Percentiles rank a stretch among this genome's conserved stretches.
phyloP scores from a whole-genome alignment of 1,139 yeast species.

The Blastobotrys persicus region DNA sequence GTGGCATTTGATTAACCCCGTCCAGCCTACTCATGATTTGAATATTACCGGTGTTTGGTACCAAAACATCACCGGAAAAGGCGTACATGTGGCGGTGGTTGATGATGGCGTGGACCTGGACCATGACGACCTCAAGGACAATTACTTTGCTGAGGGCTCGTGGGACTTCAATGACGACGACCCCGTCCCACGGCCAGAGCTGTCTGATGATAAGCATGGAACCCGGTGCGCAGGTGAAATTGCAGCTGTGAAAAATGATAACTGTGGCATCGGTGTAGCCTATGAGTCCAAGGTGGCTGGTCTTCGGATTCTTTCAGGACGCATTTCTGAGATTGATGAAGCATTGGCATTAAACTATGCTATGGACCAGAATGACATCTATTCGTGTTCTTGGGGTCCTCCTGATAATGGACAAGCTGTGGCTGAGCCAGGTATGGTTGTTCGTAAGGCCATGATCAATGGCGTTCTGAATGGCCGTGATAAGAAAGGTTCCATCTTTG shows the following conservation, averaged over 20 bases:
- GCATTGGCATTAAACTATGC: constrained; percentile 84
- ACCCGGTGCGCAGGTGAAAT: constrained; percentile 98
- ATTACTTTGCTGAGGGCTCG: constrained; percentile 70
- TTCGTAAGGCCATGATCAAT: constrained; percentile 74
- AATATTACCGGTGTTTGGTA: constrained; percentile 87
- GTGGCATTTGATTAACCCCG: constrained; percentile 84
- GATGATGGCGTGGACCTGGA: constrained; percentile 94
- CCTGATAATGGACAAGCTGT: constrained; percentile 86
- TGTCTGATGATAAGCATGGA: constrained; percentile 89
- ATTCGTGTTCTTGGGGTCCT: constrained; percentile 99
- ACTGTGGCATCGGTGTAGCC: constrained; percentile 95
- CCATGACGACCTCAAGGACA: constrained; percentile 65
- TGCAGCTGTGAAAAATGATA: constrained; percentile 77
- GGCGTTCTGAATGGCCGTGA: constrained; percentile 85
- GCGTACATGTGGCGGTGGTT: constrained; percentile 62
- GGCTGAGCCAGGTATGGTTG: constrained; percentile 78
- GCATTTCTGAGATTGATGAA: constrained; percentile 80
- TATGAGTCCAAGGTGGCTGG: constrained; percentile 85
- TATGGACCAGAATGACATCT: constrained; percentile 77
- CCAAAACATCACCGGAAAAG: constrained; percentile 76
- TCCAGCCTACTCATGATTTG: constrained; percentile 75
- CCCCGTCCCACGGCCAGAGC: constrained; percentile 72
- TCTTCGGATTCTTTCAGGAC: constrained; percentile 79
- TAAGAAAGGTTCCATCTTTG: constrained; percentile 83
- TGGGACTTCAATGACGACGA: constrained; percentile 89